Evolutionary conservation across 2,329 filamentous ascomycete species (phyloP).

Genomic region (Diplodia mutila): DNA sequence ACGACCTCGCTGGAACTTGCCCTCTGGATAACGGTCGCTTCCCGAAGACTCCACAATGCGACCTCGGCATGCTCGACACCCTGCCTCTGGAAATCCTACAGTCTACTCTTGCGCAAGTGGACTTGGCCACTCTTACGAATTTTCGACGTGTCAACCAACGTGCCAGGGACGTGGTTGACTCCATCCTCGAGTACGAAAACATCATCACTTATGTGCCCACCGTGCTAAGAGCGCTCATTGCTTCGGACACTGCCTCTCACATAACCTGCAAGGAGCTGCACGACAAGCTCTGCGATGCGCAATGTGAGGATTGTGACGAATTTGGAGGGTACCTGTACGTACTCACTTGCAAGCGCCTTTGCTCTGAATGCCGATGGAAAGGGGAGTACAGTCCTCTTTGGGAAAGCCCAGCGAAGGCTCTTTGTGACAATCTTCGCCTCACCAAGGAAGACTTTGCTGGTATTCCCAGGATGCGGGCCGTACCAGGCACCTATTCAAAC

Average conservation of each 20-base stretch:
- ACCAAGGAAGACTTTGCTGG: neutral
- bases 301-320: constrained; percentile 43
- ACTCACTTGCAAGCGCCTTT: constrained; percentile 46
- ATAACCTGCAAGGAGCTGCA: constrained; percentile 41
- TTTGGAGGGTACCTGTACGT: constrained; percentile 48
- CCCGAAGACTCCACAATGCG: constrained; percentile 9
- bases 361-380: constrained; percentile 30
- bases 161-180: constrained; percentile 44
- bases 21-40: constrained; percentile 14
- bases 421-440: neutral
- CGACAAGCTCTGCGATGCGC: constrained; percentile 36
- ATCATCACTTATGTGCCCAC: constrained; percentile 39
- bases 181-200: constrained; percentile 41
- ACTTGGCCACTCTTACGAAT: constrained; percentile 39
- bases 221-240: constrained; percentile 41
- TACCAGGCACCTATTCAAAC: neutral
- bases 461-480: neutral
- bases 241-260: constrained; percentile 36
- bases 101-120: constrained; percentile 30
- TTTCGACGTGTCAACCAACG: constrained; percentile 44
- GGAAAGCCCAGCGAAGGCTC: neutral
- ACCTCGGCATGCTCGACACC: constrained; percentile 25
- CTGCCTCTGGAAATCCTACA: constrained; percentile 29
- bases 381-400: neutral
- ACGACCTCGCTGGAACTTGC: neutral